Evolutionary conservation across 768 basidiomycete species (phyloP), one percentile per base, ranked within the genome.

Genomic region (Russula virescens): DNA sequence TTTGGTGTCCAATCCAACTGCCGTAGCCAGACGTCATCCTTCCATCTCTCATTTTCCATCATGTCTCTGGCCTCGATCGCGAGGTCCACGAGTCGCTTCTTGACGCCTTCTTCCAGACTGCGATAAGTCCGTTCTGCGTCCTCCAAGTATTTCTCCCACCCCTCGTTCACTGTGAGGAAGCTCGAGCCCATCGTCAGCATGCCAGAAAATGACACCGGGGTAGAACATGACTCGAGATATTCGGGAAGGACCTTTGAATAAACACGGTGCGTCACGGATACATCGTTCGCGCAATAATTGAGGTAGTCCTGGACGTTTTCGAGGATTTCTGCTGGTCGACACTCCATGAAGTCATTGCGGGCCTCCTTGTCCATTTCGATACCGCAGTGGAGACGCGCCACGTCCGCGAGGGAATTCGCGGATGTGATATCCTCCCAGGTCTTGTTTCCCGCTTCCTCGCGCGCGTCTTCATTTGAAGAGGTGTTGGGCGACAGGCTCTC

Each of bases 1-100:
- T 98, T 98, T 1, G 91, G 91, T 1, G 91, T 87, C 97, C 97
- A 98, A 71, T 99, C 95, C 61, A 98, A 78, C 72, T 99, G 97
- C 53, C 79, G 81, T 16, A 95, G 74, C 93, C 94, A 97, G 8
- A 85, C 84, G 73, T 93, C 89, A 3, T 80, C 78, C 71, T 79
- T 82, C 88, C 86, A 93, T 53, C 71, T 73, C 34, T 75, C 82
- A 52, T 74, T 73, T 13, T 76, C 74, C 76, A 82, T 78, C 73
- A 87, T 65, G 9, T 56, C 68, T 67, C 78, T 80, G 8, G 81
- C 79, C 50, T 84, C 75, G 60, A 80, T 80, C 0, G 94, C 94
- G 43, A 91, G 78, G 53, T 85, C 79, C 5, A 86, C 80, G 19
- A 98, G 79, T 51, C 82, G 79, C 23, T 68, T 71, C 67, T 80